These are phyloP conservation scores for Picea abies DNA, from an alignment of 83 land plant genomes.

Conservation along the genomic window DNA sequence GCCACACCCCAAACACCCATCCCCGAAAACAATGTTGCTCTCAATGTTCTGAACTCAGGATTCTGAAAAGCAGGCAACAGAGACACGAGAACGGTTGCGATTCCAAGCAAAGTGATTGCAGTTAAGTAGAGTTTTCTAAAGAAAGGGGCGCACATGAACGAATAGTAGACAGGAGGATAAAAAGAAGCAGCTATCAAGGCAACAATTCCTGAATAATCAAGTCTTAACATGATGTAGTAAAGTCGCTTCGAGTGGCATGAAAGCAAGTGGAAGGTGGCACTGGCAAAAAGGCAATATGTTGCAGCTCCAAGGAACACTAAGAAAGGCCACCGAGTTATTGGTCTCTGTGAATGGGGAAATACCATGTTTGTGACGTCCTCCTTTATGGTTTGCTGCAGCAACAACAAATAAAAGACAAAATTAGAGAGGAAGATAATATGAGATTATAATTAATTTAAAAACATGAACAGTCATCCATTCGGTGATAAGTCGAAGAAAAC, in stretches of 20 bases:
- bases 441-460: background rate
- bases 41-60: conserved; percentile 66
- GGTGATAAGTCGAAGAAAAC: background rate
- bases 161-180: conserved; percentile 96
- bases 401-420: background rate
- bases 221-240: conserved; percentile 77
- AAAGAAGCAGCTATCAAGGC: conserved; percentile 87
- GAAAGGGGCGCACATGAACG: conserved; percentile 88
- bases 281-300: conserved; percentile 83
- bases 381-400: conserved; percentile 60
- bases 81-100: conserved; percentile 64
- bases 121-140: conserved; percentile 77
- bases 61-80: conserved; percentile 79
- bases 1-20: conserved; percentile 87
- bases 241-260: conserved; percentile 77
- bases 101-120: conserved; percentile 75
- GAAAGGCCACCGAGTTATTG: conserved; percentile 93
- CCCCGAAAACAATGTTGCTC: conserved; percentile 80
- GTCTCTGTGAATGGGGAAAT: conserved; percentile 48
- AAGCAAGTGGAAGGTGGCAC: conserved; percentile 87
- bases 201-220: conserved; percentile 93
- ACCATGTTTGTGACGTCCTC: conserved; percentile 73
- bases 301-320: conserved; percentile 86
- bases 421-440: background rate
- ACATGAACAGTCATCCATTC: background rate